Evolutionary conservation across 352 stramenopile genomes (phyloP).

Genomic region (Pythium myriotylum): DNA sequence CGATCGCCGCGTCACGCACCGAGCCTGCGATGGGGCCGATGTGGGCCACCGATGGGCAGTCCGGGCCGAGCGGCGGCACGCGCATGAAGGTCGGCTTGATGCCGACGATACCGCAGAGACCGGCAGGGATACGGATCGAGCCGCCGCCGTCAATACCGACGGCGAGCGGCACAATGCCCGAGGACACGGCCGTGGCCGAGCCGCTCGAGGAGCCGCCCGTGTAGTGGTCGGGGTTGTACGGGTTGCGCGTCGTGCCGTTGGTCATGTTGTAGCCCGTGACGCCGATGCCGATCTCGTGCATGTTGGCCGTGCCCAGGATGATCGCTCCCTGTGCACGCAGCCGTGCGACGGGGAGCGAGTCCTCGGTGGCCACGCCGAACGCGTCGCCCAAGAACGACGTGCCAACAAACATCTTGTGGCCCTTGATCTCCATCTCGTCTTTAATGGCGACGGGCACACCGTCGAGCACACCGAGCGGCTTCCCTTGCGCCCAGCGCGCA

Average conservation of each 20-base stretch:
- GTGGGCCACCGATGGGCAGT: slow-evolving; percentile 71
- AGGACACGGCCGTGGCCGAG: slow-evolving; percentile 86
- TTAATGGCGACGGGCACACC: slow-evolving; percentile 90
- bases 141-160: slow-evolving; percentile 90
- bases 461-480: slow-evolving; percentile 78
- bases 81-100: slow-evolving; percentile 88
- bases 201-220: slow-evolving; percentile 91
- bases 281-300: slow-evolving; percentile 84
- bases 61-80: slow-evolving; percentile 54
- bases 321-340: slow-evolving; percentile 79
- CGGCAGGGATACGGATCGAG: slow-evolving; percentile 89
- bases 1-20: slow-evolving; percentile 83
- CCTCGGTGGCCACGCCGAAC: slow-evolving; percentile 37
- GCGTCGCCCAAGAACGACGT: slow-evolving; percentile 77
- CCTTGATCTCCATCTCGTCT: slow-evolving; percentile 80
- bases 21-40: slow-evolving; percentile 80
- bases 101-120: slow-evolving; percentile 86
- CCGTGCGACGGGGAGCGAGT: slow-evolving; percentile 58
- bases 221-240: slow-evolving; percentile 85
- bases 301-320: slow-evolving; percentile 89
- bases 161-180: slow-evolving; percentile 85
- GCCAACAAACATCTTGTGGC: slow-evolving; percentile 67
- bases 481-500: slow-evolving; percentile 66
- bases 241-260: slow-evolving; percentile 77
- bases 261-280: slow-evolving; percentile 83